Base-by-base conservation (phyloP, 495 filamentous ascomycete species). In the Aspergillus sclerotioniger region DNA sequence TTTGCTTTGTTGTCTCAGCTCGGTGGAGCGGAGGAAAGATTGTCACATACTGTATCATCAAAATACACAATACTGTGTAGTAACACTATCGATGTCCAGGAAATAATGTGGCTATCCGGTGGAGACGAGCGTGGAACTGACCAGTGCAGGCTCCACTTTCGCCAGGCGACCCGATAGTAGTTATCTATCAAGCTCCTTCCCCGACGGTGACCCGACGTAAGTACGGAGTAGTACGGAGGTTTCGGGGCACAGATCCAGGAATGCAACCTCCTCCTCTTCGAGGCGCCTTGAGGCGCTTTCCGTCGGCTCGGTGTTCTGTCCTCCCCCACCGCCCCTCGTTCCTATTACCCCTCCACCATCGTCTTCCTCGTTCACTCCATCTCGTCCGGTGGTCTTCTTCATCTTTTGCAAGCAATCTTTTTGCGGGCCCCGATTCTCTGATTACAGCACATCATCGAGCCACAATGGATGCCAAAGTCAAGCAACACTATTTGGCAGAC, bases 401-500 rank as follows among this genome's bases (percentile, higher is more conserved):
- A 17, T 57, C 61, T 16, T 54, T 56, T 53, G 12, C 54, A 57
- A 62, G 50, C 57, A 46, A 46, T 56, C 51, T 58, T 57, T 57
- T 51, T 46, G 52, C 58, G 51, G 28, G 9, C 17, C 62, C 64
- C 60, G 54, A 63, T 46, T 33, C 54, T 32, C 62, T 61, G 32
- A 57, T 53, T 48, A 32, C 57, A 51, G 43, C 53, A 33, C 33
- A 39, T 48, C 20, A 17, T 29, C 19, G 8, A 54, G 41, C 54
- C 60, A 68, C 43, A 53, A 78, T 80, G 75, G 75, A 80, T 61
- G 64, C 61, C 32, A 73, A 68, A 37, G 66, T 71, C 48, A 78
- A 73, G 54, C 69, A 78, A 51, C 89, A 93, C 62, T 96, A 93
- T 73, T 81, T 92, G 45, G 92, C 92, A 13, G 94, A 98, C 77